A percentile compares a stretch with the other conserved stretches of the same genome.
phyloP scores from a whole-genome alignment of 257 asterid genomes.

The Verbena officinalis region DNA sequence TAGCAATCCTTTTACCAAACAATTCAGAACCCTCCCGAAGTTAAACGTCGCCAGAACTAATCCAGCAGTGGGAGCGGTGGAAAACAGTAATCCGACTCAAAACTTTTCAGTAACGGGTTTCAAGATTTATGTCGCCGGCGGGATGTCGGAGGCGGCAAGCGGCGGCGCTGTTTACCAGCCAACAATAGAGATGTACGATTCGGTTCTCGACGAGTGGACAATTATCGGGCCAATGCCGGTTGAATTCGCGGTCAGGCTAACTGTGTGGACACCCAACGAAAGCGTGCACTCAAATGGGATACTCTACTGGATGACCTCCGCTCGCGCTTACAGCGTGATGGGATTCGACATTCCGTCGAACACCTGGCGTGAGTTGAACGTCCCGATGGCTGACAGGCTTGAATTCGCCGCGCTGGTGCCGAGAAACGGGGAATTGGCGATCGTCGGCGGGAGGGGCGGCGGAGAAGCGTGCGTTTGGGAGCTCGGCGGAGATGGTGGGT shows the following conservation, averaged over 20 bases:
- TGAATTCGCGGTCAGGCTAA: constrained; percentile 76
- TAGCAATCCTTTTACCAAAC: constrained; percentile 73
- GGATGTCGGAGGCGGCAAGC: constrained; percentile 60
- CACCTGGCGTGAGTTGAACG: constrained; percentile 64
- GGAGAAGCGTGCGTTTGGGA: constrained; percentile 68
- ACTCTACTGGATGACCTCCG: constrained; percentile 82
- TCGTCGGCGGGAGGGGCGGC: constrained; percentile 64
- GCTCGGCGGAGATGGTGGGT: constrained; percentile 43
- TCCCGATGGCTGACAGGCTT: constrained; percentile 78
- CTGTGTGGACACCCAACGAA: constrained; percentile 87
- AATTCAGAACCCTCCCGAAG: constrained; percentile 47
- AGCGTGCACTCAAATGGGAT: constrained; percentile 57
- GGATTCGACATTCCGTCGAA: constrained; percentile 53
- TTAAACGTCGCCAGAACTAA: constrained; percentile 51
- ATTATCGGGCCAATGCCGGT: constrained; percentile 53
- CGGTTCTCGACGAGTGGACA: constrained; percentile 43
- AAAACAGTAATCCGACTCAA: background rate
- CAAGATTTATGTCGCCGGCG: constrained; percentile 75
- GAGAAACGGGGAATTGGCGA: constrained; percentile 55
- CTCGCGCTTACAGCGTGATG: constrained; percentile 75
- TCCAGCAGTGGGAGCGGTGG: constrained; percentile 69
- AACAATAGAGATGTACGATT: constrained; percentile 64
- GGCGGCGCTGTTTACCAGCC: constrained; percentile 66
- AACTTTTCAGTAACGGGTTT: constrained; percentile 4
- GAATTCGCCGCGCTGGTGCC: constrained; percentile 72